Conservation (phyloP, 352 stramenopile genomes). For the Phytophthora tentaculata region DNA sequence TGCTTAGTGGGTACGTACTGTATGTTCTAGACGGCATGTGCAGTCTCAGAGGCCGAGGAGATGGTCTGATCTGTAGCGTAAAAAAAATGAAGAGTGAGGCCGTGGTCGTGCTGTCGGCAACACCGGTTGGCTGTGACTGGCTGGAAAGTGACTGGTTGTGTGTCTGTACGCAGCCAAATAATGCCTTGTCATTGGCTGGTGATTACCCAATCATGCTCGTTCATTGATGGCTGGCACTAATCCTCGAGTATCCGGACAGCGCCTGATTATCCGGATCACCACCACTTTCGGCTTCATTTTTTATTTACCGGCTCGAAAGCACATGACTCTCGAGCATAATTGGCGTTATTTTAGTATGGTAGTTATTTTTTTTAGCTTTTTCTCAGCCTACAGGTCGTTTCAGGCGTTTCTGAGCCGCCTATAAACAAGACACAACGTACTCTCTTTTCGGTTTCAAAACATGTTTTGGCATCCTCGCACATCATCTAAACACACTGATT, state of each 20-base stretch:
- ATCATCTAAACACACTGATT: not conserved
- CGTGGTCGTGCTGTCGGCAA: too few species aligned
- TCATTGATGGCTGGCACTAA: not conserved
- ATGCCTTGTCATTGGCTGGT: not conserved
- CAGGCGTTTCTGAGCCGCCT: not conserved
- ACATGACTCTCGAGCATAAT: not conserved
- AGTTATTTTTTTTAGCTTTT: slow-evolving; percentile 9
- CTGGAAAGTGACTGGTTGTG: too few species aligned
- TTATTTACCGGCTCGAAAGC: slow-evolving; percentile 1
- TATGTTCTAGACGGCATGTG: too few species aligned
- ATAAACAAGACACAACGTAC: not conserved
- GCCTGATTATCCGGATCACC: not conserved
- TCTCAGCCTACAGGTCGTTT: not conserved
- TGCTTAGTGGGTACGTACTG: too few species aligned
- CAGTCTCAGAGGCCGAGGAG: too few species aligned
- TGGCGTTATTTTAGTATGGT: not conserved
- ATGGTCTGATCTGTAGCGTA: too few species aligned
- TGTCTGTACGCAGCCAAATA: too few species aligned
- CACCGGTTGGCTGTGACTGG: too few species aligned
- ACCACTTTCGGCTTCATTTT: not conserved
- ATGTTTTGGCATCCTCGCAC: too few species aligned
- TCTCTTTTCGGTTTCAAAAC: not conserved
- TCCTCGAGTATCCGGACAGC: not conserved
- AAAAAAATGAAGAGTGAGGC: too few species aligned
- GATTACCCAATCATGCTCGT: not conserved